phyloP scores from a whole-genome alignment of 371 early-diverging fungal genomes.

The Lichtheimia ramosa region DNA sequence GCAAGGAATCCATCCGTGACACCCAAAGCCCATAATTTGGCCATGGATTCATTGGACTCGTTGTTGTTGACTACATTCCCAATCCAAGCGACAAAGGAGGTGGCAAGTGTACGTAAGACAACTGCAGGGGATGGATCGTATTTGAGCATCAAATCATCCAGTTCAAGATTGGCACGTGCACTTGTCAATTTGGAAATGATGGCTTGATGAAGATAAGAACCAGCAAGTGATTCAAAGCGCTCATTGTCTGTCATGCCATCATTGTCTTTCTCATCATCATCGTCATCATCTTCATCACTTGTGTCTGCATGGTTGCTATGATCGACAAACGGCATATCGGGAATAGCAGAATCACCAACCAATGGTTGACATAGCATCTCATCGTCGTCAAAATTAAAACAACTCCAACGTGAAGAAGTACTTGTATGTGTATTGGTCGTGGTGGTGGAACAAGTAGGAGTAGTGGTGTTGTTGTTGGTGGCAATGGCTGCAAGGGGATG shows the following conservation, averaged over 20 bases:
- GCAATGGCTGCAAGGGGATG: neutral
- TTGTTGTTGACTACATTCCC: constrained; percentile 9
- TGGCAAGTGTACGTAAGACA: constrained; percentile 37
- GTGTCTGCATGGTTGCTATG: constrained; percentile 10
- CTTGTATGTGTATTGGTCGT: neutral
- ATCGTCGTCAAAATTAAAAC: constrained; percentile 14
- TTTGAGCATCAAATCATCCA: constrained; percentile 60
- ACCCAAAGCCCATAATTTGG: constrained; percentile 3
- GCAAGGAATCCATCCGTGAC: constrained; percentile 30
- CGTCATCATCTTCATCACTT: constrained; percentile 13
- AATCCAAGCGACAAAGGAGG: constrained; percentile 42
- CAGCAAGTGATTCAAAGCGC: constrained; percentile 47
- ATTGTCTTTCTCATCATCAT: constrained; percentile 15
- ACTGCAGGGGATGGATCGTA: constrained; percentile 50
- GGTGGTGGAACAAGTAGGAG: too few relatives aligned
- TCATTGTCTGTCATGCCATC: constrained; percentile 14
- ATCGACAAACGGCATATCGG: constrained; percentile 4
- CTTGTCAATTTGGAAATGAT: constrained; percentile 52
- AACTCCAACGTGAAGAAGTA: constrained; percentile 7
- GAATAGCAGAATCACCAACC: constrained; percentile 8
- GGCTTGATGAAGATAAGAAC: constrained; percentile 58
- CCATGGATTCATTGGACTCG: neutral
- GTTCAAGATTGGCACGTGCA: constrained; percentile 53
- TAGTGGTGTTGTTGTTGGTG: too few relatives aligned
- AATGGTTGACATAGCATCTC: constrained; percentile 14